Evolutionary conservation across 2,329 filamentous ascomycete genomes (phyloP).

Genomic region (Pezicula radicicola): DNA sequence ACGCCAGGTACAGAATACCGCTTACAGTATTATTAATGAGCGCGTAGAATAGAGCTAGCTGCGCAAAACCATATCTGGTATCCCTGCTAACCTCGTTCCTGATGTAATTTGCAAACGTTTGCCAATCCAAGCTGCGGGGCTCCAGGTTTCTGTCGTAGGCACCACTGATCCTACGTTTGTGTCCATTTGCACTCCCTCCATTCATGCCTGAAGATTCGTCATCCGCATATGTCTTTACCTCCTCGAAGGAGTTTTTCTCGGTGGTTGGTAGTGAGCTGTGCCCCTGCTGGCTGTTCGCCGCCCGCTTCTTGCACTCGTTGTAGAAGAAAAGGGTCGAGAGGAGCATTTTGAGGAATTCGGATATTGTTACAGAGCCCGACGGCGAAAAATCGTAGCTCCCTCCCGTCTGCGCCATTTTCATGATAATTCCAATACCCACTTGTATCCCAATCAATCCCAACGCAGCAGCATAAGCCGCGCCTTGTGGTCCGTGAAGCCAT

Average conservation of each 20-base stretch:
- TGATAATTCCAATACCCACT: slow-evolving; percentile 32
- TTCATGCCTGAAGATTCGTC: not conserved
- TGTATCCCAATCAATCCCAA: slow-evolving; percentile 31
- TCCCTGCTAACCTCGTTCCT: slow-evolving; percentile 24
- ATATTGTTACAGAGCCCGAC: slow-evolving; percentile 30
- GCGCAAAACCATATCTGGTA: slow-evolving; percentile 29
- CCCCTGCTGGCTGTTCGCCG: not conserved
- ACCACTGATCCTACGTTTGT: not conserved
- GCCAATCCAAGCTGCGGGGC: not conserved
- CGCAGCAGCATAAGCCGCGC: slow-evolving; percentile 1
- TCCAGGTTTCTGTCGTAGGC: not conserved
- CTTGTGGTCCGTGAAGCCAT: slow-evolving; percentile 3
- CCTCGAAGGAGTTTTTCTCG: not conserved
- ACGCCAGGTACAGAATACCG: not conserved
- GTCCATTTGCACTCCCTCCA: not conserved
- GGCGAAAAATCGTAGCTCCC: slow-evolving; percentile 21
- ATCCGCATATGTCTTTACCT: not conserved
- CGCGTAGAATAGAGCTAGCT: slow-evolving; percentile 30
- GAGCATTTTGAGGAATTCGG: slow-evolving; percentile 30
- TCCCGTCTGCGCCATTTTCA: slow-evolving; percentile 27
- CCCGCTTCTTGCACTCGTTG: slow-evolving; percentile 20
- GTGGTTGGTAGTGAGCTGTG: not conserved
- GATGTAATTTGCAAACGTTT: not conserved
- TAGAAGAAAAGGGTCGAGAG: slow-evolving; percentile 28
- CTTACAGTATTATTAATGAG: slow-evolving; percentile 32